Evolutionary conservation across 2,329 filamentous ascomycete species (phyloP).

Genomic region (Teratosphaeria viscida): DNA sequence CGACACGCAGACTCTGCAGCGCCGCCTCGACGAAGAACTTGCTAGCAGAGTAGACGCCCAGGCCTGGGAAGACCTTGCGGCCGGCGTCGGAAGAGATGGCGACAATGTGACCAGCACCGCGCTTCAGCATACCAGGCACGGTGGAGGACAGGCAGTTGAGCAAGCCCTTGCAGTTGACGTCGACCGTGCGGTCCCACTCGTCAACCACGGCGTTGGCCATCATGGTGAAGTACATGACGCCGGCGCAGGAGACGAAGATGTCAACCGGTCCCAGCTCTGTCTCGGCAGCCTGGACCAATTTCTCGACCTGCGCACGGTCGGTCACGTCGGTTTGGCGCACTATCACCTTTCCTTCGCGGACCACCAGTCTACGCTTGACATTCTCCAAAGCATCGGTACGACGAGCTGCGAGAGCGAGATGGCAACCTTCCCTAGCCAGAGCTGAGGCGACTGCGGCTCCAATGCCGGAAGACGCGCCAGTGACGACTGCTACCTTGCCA

Average conservation of each 20-base stretch:
- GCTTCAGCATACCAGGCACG: conserved; percentile 60
- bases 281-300: conserved; percentile 49
- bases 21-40: conserved; percentile 82
- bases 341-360: conserved; percentile 54
- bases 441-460: conserved; percentile 63
- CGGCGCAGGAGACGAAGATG: conserved; percentile 69
- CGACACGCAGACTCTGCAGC: conserved; percentile 61
- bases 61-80: conserved; percentile 68
- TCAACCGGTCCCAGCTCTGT: conserved; percentile 61
- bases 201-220: conserved; percentile 66
- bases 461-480: conserved; percentile 69
- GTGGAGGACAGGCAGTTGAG: conserved; percentile 60
- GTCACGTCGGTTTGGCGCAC: conserved; percentile 65
- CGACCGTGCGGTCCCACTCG: conserved; percentile 72
- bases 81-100: conserved; percentile 76
- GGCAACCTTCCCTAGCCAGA: conserved; percentile 59
- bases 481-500: conserved; percentile 64
- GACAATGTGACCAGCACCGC: conserved; percentile 61
- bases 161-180: conserved; percentile 78
- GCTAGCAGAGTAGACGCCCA: conserved; percentile 72
- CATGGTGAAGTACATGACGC: conserved; percentile 84
- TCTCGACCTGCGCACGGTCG: conserved; percentile 53
- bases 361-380: conserved; percentile 51
- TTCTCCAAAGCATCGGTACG: conserved; percentile 57
- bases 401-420: conserved; percentile 62